Evolutionary conservation across 441 rosid genomes (phyloP).

Genomic region (Aquilaria agallochum): DNA sequence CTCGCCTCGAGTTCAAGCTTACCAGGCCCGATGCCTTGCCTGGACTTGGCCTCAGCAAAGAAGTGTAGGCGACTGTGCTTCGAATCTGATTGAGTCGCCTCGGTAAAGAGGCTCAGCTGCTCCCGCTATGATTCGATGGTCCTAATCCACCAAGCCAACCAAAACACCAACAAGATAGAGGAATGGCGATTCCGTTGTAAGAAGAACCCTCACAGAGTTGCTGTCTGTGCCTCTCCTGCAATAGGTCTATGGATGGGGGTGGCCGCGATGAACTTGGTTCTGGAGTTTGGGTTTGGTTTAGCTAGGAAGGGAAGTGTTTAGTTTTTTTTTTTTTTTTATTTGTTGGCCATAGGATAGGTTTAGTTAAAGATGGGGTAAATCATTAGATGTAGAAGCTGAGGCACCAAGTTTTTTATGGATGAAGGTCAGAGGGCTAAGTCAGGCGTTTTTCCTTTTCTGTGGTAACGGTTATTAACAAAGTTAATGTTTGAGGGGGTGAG

Average conservation of each 20-base stretch:
- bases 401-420: no score
- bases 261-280: no score
- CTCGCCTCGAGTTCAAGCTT: slow-evolving; percentile 48
- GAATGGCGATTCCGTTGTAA: slow-evolving; percentile 52
- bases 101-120: slow-evolving; percentile 34
- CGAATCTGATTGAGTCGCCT: slow-evolving; percentile 12
- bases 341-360: no score
- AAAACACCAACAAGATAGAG: slow-evolving; percentile 42
- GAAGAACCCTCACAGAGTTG: slow-evolving; percentile 45
- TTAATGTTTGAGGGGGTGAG: no score
- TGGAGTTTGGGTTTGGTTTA: no score
- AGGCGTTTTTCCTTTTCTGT: no score
- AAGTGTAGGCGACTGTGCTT: slow-evolving; percentile 20
- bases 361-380: no score
- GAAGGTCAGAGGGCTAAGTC: no score
- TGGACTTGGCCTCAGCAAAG: slow-evolving; percentile 13
- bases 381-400: no score
- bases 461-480: no score
- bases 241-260: slow-evolving; percentile 11
- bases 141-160: slow-evolving; percentile 40
- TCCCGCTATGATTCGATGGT: slow-evolving; percentile 54
- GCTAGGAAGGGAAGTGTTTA: no score
- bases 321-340: no score
- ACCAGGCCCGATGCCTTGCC: slow-evolving; percentile 19
- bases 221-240: slow-evolving; percentile 57